These are phyloP conservation scores for Naganishia sp. DNA, from an alignment of 1,284 basidiomycete genomes.

Conservation along the genomic window DNA sequence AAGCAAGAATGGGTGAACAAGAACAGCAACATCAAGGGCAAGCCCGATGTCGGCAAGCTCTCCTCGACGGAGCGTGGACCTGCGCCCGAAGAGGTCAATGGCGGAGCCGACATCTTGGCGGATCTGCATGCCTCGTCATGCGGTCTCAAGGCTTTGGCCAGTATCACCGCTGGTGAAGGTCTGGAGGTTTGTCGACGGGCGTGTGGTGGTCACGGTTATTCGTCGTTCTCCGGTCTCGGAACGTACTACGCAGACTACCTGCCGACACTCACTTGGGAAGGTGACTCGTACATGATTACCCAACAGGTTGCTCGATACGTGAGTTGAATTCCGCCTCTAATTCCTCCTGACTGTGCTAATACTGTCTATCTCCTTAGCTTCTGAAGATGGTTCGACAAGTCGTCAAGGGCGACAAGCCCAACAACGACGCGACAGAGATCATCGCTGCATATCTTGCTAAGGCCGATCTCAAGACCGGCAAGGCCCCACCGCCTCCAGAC, in stretches of 20 bases:
- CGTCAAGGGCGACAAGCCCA: constrained; percentile 42
- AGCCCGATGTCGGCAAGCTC: constrained; percentile 28
- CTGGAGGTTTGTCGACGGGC: constrained; percentile 69
- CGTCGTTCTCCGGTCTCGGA: constrained; percentile 67
- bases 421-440: constrained; percentile 54
- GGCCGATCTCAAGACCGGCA: constrained; percentile 56
- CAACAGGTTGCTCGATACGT: constrained; percentile 71
- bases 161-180: constrained; percentile 61
- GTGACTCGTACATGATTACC: constrained; percentile 74
- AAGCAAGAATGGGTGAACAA: constrained; percentile 31
- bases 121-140: constrained; percentile 72
- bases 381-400: constrained; percentile 44
- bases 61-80: constrained; percentile 22
- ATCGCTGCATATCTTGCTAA: constrained; percentile 56
- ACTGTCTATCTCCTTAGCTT: constrained; percentile 53
- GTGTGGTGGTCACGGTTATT: constrained; percentile 77
- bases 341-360: not conserved
- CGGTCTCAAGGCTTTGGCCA: constrained; percentile 67
- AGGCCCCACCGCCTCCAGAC: constrained; percentile 58
- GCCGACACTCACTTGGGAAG: constrained; percentile 67
- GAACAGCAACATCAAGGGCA: constrained; percentile 22
- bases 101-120: constrained; percentile 55
- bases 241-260: constrained; percentile 66
- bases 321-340: constrained; percentile 45
- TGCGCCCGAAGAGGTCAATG: constrained; percentile 29